phyloP scores from a whole-genome alignment of 163 green algal genomes.

The Scenedesmus sp. region DNA sequence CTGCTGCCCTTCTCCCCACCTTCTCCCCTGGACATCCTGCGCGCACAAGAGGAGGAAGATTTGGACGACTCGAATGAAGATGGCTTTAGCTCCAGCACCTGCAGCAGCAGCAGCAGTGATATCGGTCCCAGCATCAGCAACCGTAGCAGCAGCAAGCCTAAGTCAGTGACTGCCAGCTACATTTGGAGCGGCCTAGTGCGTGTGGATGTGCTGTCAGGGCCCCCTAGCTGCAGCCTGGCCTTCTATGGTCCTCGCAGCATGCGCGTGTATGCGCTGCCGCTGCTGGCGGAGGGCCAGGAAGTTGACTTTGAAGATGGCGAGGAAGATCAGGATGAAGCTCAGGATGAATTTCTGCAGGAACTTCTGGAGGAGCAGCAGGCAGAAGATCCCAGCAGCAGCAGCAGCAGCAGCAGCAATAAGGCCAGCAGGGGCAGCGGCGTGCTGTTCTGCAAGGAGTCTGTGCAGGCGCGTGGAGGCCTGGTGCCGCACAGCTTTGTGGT shows the following conservation, averaged over 20 bases:
- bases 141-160: constrained; percentile 29
- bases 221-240: constrained; percentile 65
- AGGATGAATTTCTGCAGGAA: not conserved
- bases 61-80: not conserved
- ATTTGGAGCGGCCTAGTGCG: constrained; percentile 86
- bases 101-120: not conserved
- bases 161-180: constrained; percentile 60
- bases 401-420: constrained; percentile 29
- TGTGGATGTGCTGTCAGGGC: constrained; percentile 85
- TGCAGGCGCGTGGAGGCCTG: constrained; percentile 65
- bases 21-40: constrained; percentile 62
- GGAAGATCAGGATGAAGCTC: not conserved
- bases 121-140: not conserved
- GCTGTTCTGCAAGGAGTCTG: constrained; percentile 57
- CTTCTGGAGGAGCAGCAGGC: not conserved
- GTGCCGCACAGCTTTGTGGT: constrained; percentile 60
- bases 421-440: not conserved
- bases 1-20: constrained; percentile 70
- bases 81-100: not conserved
- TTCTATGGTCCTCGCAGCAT: constrained; percentile 84
- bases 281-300: constrained; percentile 21
- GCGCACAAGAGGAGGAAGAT: not conserved
- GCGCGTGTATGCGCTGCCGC: constrained; percentile 62
- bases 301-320: constrained; percentile 25
- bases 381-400: not conserved